phyloP scores from a whole-genome alignment of 1,139 yeast species.

The Saccharomycopsis crataegensis region DNA sequence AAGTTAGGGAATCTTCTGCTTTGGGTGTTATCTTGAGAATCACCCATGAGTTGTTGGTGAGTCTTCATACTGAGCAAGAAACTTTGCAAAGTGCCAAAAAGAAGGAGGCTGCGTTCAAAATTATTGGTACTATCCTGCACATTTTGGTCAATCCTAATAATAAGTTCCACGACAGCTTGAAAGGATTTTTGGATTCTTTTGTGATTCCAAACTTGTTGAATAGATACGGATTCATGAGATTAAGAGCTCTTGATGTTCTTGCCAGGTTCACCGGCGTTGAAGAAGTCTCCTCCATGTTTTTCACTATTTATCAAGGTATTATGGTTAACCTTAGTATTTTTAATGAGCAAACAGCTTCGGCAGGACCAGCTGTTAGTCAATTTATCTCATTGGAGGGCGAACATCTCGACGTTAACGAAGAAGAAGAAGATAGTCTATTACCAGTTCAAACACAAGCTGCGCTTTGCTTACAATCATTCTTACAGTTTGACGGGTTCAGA shows the following conservation, averaged over 20 bases:
- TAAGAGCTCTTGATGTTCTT: slow-evolving; percentile 76
- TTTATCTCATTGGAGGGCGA: slow-evolving; percentile 9
- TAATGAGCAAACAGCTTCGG: background rate
- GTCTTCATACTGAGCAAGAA: slow-evolving; percentile 36
- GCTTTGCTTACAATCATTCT: slow-evolving; percentile 72
- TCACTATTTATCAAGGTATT: slow-evolving; percentile 56
- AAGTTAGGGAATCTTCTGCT: slow-evolving; percentile 55
- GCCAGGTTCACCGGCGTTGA: slow-evolving; percentile 62
- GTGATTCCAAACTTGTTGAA: slow-evolving; percentile 70
- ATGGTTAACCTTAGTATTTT: slow-evolving; percentile 43
- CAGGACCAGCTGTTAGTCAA: background rate
- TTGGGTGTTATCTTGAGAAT: slow-evolving; percentile 61
- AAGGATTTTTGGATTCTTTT: slow-evolving; percentile 51
- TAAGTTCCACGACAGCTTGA: slow-evolving; percentile 67
- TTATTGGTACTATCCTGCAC: slow-evolving; percentile 66
- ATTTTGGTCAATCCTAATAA: slow-evolving; percentile 42
- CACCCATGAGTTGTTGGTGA: slow-evolving; percentile 47
- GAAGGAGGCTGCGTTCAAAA: slow-evolving; percentile 74
- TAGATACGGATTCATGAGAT: slow-evolving; percentile 64
- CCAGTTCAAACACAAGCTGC: slow-evolving; percentile 86
- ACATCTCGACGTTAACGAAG: background rate
- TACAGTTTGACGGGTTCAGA: slow-evolving; percentile 52
- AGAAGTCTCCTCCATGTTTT: slow-evolving; percentile 35
- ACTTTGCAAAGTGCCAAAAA: slow-evolving; percentile 55
- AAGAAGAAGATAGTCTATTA: slow-evolving; percentile 41